phyloP scores from a whole-genome alignment of 192 early-diverging fungal species.

The Kickxella alabastrina region DNA sequence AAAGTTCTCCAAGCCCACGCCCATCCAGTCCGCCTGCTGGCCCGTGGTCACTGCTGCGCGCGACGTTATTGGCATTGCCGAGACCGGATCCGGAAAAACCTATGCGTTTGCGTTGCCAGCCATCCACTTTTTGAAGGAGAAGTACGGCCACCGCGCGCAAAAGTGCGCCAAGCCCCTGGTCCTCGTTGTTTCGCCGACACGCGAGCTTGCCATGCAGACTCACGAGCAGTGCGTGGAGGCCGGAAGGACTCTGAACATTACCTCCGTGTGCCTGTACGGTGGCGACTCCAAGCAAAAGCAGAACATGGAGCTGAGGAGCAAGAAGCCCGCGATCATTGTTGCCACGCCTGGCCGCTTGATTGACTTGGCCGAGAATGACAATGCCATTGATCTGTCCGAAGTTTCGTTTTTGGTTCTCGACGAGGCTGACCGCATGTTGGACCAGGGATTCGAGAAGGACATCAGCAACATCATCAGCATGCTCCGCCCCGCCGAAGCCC shows the following conservation, averaged over 20 bases:
- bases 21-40: slow-evolving; percentile 94
- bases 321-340: slow-evolving; percentile 63
- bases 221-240: slow-evolving; percentile 80
- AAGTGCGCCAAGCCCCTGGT: slow-evolving; percentile 68
- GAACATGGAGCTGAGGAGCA: slow-evolving; percentile 53
- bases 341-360: slow-evolving; percentile 96
- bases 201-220: slow-evolving; percentile 94
- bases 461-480: slow-evolving; percentile 83
- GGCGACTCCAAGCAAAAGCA: slow-evolving; percentile 80
- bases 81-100: slow-evolving; percentile 96
- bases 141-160: slow-evolving; percentile 60
- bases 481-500: slow-evolving; percentile 60
- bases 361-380: slow-evolving; percentile 81
- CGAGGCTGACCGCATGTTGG: slow-evolving; percentile 98
- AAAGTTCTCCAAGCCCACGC: slow-evolving; percentile 80
- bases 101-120: slow-evolving; percentile 91
- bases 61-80: slow-evolving; percentile 93
- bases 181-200: slow-evolving; percentile 90
- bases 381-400: slow-evolving; percentile 69
- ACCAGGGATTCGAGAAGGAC: slow-evolving; percentile 88
- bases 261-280: slow-evolving; percentile 81
- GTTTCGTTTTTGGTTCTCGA: slow-evolving; percentile 91
- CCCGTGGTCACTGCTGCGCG: slow-evolving; percentile 74
- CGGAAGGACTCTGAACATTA: slow-evolving; percentile 62
- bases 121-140: slow-evolving; percentile 72